Evolutionary conservation across 2,329 filamentous ascomycete genomes (phyloP).

Genomic region (Stemphylium vesicarium): DNA sequence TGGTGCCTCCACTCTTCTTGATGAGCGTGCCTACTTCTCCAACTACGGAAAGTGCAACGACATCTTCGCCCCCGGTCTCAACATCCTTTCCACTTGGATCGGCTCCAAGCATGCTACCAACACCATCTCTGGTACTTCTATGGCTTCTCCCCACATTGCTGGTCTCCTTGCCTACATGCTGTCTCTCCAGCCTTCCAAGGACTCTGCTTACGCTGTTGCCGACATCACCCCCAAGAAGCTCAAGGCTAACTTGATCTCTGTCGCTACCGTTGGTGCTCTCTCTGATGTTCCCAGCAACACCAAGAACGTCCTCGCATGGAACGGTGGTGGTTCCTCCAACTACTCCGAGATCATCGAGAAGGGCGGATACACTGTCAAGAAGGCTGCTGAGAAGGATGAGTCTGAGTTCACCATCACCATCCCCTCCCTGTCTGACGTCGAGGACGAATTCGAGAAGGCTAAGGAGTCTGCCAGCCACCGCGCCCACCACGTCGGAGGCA

Average conservation of each 20-base stretch:
- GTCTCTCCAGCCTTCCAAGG: slow-evolving; percentile 87
- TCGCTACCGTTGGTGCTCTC: slow-evolving; percentile 80
- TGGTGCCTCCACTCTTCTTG: slow-evolving; percentile 88
- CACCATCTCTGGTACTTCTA: slow-evolving; percentile 99
- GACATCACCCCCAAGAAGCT: slow-evolving; percentile 91
- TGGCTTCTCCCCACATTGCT: slow-evolving; percentile 96
- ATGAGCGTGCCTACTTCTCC: slow-evolving; percentile 99
- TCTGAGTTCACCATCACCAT: slow-evolving; percentile 45
- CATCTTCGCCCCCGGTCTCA: slow-evolving; percentile 96
- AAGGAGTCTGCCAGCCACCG: slow-evolving; percentile 49
- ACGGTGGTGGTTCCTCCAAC: slow-evolving; percentile 94
- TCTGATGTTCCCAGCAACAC: slow-evolving; percentile 84
- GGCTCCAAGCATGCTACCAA: slow-evolving; percentile 95
- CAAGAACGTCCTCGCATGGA: slow-evolving; percentile 96
- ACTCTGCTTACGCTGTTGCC: slow-evolving; percentile 90
- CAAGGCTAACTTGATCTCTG: slow-evolving; percentile 83
- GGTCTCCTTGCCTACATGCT: slow-evolving; percentile 98
- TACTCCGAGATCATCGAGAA: slow-evolving; percentile 80
- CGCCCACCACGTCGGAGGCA: slow-evolving; percentile 52
- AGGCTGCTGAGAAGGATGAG: slow-evolving; percentile 45
- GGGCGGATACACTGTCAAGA: slow-evolving; percentile 69
- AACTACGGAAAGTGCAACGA: slow-evolving; percentile 99
- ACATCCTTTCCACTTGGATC: slow-evolving; percentile 98
- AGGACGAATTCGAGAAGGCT: slow-evolving; percentile 46
- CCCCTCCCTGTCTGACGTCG: slow-evolving; percentile 45